Evolutionary conservation across 2,329 filamentous ascomycete genomes (phyloP).

Genomic region (Beauveria rudraprayagi): DNA sequence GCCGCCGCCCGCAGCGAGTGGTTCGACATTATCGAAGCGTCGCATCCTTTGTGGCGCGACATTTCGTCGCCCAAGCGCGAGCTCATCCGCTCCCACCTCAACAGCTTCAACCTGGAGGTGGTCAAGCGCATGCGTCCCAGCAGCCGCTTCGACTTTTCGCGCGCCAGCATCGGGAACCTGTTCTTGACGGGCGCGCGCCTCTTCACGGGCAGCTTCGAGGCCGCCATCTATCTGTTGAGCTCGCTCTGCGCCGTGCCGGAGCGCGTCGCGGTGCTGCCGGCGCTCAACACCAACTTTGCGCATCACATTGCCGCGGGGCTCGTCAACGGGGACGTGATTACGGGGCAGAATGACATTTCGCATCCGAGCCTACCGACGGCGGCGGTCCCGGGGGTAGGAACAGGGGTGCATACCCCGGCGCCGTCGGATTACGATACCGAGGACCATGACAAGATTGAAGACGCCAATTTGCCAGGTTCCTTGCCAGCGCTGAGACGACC

Average conservation of each 20-base stretch:
- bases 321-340: conserved; percentile 66
- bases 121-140: conserved; percentile 66
- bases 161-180: conserved; percentile 69
- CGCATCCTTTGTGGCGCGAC: conserved; percentile 64
- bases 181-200: conserved; percentile 79
- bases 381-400: conserved; percentile 22
- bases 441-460: conserved; percentile 61
- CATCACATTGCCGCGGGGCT: conserved; percentile 88
- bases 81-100: conserved; percentile 69
- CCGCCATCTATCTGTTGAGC: conserved; percentile 81
- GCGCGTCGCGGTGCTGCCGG: conserved; percentile 71
- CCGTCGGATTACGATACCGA: conserved; percentile 37
- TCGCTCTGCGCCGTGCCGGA: conserved; percentile 79
- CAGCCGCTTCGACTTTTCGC: conserved; percentile 69
- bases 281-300: conserved; percentile 90
- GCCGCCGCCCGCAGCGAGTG: conserved; percentile 69
- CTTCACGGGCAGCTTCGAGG: conserved; percentile 88
- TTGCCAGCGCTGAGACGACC: conserved; percentile 71
- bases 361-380: conserved; percentile 65
- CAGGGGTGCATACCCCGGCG: conserved; percentile 22
- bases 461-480: conserved; percentile 74
- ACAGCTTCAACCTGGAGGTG: conserved; percentile 69
- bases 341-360: conserved; percentile 87
- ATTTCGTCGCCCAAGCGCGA: conserved; percentile 67
- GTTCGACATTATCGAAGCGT: conserved; percentile 81